These are phyloP conservation scores for Meredithiella fracta DNA, from an alignment of 2,329 filamentous ascomycete genomes.

Conservation along the genomic window DNA sequence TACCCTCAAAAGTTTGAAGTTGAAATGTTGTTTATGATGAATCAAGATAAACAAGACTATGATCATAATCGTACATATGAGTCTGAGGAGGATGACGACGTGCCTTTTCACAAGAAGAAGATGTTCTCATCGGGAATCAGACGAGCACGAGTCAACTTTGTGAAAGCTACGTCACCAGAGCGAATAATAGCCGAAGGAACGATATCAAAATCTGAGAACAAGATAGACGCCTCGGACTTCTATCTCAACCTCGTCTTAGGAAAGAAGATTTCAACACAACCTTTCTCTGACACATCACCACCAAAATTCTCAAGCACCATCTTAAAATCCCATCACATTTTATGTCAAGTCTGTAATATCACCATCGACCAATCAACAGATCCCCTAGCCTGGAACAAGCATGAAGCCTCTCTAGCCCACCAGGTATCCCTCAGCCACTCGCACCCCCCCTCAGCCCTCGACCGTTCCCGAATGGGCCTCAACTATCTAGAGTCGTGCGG, in stretches of 20 bases:
- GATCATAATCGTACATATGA: slow-evolving; percentile 14
- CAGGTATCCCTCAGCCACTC: slow-evolving; percentile 54
- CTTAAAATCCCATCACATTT: slow-evolving; percentile 11
- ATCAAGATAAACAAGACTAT: neutral
- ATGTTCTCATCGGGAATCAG: slow-evolving; percentile 41
- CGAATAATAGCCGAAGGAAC: neutral
- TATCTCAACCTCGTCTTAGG: slow-evolving; percentile 54
- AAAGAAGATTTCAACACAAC: neutral
- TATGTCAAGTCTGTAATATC: slow-evolving; percentile 24
- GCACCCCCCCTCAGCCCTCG: slow-evolving; percentile 54
- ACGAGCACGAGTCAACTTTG: slow-evolving; percentile 36
- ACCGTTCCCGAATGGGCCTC: slow-evolving; percentile 54
- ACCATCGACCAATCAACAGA: slow-evolving; percentile 19
- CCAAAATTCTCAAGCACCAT: neutral
- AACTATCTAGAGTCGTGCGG: slow-evolving; percentile 49
- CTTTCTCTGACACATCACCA: neutral
- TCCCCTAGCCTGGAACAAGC: slow-evolving; percentile 21
- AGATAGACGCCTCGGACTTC: slow-evolving; percentile 25
- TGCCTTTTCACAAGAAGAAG: slow-evolving; percentile 36
- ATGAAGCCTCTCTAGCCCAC: slow-evolving; percentile 50
- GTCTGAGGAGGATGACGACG: slow-evolving; percentile 27
- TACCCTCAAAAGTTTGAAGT: neutral
- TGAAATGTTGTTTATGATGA: neutral
- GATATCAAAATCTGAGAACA: slow-evolving; percentile 1
- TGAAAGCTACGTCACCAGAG: slow-evolving; percentile 32